Conservation (phyloP, 305 asterid species). For the Solanum aculeatissimum region DNA sequence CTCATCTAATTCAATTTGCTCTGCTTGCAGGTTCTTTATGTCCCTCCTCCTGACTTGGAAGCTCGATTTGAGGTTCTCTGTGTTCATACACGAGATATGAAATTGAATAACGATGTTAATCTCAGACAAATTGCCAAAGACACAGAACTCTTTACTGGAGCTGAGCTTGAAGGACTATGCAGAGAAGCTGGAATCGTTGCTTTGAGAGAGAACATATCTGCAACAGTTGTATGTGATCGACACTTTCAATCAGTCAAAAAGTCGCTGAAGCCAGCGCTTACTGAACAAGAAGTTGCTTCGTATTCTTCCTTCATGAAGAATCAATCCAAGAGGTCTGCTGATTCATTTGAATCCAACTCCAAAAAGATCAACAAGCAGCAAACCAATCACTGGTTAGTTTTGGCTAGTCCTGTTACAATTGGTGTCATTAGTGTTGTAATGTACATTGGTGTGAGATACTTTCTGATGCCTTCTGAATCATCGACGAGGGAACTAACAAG, state of each 20-base stretch:
- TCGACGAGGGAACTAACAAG: constrained; percentile 16
- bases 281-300: constrained; percentile 39
- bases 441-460: constrained; percentile 20
- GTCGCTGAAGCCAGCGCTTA: constrained; percentile 60
- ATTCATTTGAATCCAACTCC: constrained; percentile 4
- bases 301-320: constrained; percentile 58
- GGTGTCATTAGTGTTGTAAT: constrained; percentile 18
- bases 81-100: constrained; percentile 71
- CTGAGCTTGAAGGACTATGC: constrained; percentile 82
- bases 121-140: constrained; percentile 54
- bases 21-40: constrained; percentile 53
- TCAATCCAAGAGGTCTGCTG: constrained; percentile 12
- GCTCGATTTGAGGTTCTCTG: constrained; percentile 63
- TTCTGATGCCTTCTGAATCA: neutral
- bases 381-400: constrained; percentile 12
- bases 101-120: constrained; percentile 41
- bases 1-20: neutral
- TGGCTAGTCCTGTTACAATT: constrained; percentile 21
- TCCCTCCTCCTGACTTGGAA: constrained; percentile 87
- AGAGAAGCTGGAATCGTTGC: constrained; percentile 82
- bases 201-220: constrained; percentile 72
- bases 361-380: constrained; percentile 2
- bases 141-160: constrained; percentile 79
- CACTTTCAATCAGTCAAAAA: constrained; percentile 54
- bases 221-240: constrained; percentile 45